Conservation (phyloP, 371 early-diverging fungal genomes). For the Thermomucor indicae-seudaticae region DNA sequence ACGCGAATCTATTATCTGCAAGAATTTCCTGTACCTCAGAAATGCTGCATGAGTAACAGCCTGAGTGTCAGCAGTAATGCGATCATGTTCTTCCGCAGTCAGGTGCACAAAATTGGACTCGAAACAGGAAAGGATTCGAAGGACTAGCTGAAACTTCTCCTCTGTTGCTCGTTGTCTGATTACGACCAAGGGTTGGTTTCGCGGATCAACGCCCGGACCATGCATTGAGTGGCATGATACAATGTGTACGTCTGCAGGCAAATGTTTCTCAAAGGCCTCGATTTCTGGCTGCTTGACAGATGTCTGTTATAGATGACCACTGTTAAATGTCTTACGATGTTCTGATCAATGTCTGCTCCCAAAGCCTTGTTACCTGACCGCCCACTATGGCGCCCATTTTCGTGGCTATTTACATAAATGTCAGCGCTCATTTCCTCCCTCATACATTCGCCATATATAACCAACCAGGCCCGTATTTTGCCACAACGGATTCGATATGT, state of each 20-base stretch:
- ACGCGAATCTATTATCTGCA: background rate
- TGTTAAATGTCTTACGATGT: background rate
- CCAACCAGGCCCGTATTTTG: conserved; percentile 79
- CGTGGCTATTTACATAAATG: conserved; percentile 54
- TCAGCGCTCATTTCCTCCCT: background rate
- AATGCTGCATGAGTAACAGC: conserved; percentile 96
- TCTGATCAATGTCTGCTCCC: background rate
- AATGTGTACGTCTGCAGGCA: conserved; percentile 88
- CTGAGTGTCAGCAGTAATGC: conserved; percentile 96
- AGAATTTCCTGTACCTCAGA: conserved; percentile 46
- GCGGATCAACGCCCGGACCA: conserved; percentile 85
- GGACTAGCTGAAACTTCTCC: conserved; percentile 55
- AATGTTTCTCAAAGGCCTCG: conserved; percentile 76
- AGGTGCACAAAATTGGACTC: conserved; percentile 79
- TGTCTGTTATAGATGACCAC: conserved; percentile 47
- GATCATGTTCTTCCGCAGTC: conserved; percentile 83
- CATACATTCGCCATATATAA: background rate
- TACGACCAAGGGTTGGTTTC: conserved; percentile 83
- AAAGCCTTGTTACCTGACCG: conserved; percentile 56
- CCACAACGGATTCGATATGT: conserved; percentile 77
- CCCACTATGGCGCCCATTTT: conserved; percentile 85
- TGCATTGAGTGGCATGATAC: conserved; percentile 95
- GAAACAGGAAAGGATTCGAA: conserved; percentile 67
- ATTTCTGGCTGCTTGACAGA: conserved; percentile 95
- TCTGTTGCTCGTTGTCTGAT: conserved; percentile 73